A percentile compares a stretch with the other conserved stretches of the same genome.
Evolutionary conservation across 768 basidiomycete genomes (phyloP).

Genomic region (Amanita pallidorosea): DNA sequence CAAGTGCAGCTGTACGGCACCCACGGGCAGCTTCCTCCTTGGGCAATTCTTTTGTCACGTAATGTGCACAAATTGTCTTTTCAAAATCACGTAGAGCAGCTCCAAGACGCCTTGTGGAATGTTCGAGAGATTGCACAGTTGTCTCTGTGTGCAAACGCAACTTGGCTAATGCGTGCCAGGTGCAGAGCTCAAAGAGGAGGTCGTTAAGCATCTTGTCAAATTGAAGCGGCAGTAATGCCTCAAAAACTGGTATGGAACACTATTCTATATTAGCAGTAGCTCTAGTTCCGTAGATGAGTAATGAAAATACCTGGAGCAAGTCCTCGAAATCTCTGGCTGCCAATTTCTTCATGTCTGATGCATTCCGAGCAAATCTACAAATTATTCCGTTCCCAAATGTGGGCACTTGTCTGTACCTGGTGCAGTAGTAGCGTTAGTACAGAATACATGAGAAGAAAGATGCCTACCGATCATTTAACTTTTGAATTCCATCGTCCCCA

Average conservation of each 20-base stretch:
- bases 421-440: no score
- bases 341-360: conserved; percentile 22
- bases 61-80: conserved; percentile 8
- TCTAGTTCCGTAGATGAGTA: no score
- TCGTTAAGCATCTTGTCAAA: conserved; percentile 16
- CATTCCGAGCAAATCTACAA: conserved; percentile 20
- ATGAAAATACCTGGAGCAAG: neutral
- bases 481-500: conserved; percentile 11
- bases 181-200: no score
- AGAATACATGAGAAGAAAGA: no score
- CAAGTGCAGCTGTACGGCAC: conserved; percentile 1
- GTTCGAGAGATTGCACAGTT: no score
- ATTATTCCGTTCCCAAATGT: conserved; percentile 23
- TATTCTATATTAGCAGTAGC: no score
- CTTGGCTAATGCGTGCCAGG: no score
- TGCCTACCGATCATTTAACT: conserved; percentile 15
- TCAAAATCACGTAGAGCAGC: conserved; percentile 14
- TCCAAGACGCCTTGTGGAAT: conserved; percentile 21
- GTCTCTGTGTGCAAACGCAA: no score
- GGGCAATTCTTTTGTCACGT: conserved; percentile 15
- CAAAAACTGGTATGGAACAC: conserved; percentile 22
- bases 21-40: conserved; percentile 13
- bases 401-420: conserved; percentile 16
- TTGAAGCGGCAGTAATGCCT: conserved; percentile 21
- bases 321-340: conserved; percentile 28